A percentile compares a stretch with the other conserved stretches of the same genome.
phyloP scores from a whole-genome alignment of 345 rosid species.

The Pistacia integerrima region DNA sequence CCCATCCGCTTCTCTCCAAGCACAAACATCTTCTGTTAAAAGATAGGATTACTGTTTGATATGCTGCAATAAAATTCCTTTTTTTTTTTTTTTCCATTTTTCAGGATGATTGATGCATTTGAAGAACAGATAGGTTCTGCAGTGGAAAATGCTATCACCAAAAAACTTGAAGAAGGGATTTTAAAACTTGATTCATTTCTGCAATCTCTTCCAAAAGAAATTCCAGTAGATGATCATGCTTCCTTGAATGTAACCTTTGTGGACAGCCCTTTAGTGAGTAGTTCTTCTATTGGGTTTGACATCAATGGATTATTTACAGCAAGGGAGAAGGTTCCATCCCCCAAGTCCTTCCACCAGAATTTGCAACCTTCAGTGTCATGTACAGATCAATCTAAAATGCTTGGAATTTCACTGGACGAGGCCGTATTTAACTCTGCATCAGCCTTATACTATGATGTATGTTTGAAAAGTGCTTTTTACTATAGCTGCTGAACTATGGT shows the following conservation, averaged over 20 bases:
- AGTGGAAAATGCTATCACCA: constrained; percentile 78
- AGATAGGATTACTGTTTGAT: constrained; percentile 4
- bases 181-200: constrained; percentile 74
- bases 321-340: constrained; percentile 29
- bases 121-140: constrained; percentile 73
- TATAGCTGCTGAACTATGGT: background rate
- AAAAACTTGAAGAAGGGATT: constrained; percentile 73
- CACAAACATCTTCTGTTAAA: background rate
- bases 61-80: constrained; percentile 8
- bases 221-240: constrained; percentile 88
- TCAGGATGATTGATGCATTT: constrained; percentile 90
- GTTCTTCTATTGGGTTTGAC: constrained; percentile 78
- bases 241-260: constrained; percentile 84
- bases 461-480: constrained; percentile 30
- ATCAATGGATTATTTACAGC: constrained; percentile 78
- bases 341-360: constrained; percentile 26
- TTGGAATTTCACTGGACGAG: constrained; percentile 84
- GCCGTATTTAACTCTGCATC: constrained; percentile 92
- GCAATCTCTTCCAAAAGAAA: constrained; percentile 81
- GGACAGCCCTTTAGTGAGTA: constrained; percentile 58
- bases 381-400: constrained; percentile 70
- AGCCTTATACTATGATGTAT: constrained; percentile 82
- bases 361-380: constrained; percentile 53
- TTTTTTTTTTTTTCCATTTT: constrained; percentile 17
- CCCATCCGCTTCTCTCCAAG: background rate